These are phyloP conservation scores for Candida krabiensis DNA, from an alignment of 805 yeast genomes.

Conservation along the genomic window DNA sequence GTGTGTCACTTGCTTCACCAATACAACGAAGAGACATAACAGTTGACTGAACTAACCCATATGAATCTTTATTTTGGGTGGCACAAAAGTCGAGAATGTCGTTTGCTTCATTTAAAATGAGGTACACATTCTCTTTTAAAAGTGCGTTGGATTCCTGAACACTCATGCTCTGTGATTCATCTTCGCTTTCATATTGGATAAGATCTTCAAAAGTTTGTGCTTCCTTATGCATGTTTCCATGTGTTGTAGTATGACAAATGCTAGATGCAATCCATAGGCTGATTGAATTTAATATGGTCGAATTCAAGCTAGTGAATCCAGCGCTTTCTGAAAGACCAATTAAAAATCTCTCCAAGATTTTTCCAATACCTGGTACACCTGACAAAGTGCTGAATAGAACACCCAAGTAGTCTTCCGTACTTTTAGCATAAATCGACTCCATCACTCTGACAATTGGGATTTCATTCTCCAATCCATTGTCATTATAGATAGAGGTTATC, in stretches of 20 bases:
- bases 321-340: neutral
- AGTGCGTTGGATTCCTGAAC: no score
- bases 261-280: constrained; percentile 41
- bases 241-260: constrained; percentile 28
- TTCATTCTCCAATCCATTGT: constrained; percentile 8
- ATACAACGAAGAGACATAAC: constrained; percentile 47
- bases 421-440: constrained; percentile 21
- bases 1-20: constrained; percentile 27
- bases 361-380: neutral
- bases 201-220: constrained; percentile 18
- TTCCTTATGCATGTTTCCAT: neutral
- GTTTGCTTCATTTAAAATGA: constrained; percentile 41
- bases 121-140: constrained; percentile 28
- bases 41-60: constrained; percentile 12
- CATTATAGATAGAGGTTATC: constrained; percentile 19
- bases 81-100: constrained; percentile 40
- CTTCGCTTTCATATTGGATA: constrained; percentile 1
- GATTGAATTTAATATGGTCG: constrained; percentile 23
- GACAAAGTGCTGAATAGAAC: constrained; percentile 11
- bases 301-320: constrained; percentile 7
- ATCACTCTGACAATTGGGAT: constrained; percentile 13
- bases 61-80: constrained; percentile 13
- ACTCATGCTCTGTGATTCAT: constrained; percentile 1
- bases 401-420: constrained; percentile 20
- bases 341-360: constrained; percentile 3